phyloP scores from a whole-genome alignment of 768 basidiomycete genomes.

The Russula sp. region DNA sequence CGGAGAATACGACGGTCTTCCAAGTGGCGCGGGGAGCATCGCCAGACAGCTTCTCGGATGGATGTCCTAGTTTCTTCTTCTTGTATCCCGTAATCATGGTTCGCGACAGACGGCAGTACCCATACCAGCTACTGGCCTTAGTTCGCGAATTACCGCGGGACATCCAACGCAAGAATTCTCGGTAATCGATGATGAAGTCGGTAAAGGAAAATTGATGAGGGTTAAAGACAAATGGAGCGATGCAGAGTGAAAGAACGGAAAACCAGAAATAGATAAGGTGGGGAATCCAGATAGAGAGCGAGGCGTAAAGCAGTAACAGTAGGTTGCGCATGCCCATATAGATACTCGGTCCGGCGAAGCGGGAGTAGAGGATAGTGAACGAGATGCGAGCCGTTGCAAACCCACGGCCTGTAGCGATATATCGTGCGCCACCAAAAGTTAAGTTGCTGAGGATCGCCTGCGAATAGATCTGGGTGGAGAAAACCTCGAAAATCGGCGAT shows the following conservation, averaged over 20 bases:
- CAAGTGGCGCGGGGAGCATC: constrained; percentile 92
- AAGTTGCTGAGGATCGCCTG: constrained; percentile 96
- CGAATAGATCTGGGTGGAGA: constrained; percentile 97
- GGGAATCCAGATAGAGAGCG: constrained; percentile 89
- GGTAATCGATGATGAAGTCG: constrained; percentile 98
- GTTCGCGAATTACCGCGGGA: constrained; percentile 95
- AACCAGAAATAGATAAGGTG: constrained; percentile 99
- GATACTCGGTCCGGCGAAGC: constrained; percentile 99
- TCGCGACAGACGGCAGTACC: constrained; percentile 94
- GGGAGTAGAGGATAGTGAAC: constrained; percentile 95
- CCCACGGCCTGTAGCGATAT: constrained; percentile 98
- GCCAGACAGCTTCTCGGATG: constrained; percentile 93
- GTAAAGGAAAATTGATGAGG: constrained; percentile 98
- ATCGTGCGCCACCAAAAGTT: constrained; percentile 96
- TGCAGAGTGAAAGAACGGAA: constrained; percentile 89
- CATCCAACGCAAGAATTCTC: constrained; percentile 99
- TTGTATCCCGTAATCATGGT: constrained; percentile 99
- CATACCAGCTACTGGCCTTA: constrained; percentile 98
- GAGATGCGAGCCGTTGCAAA: constrained; percentile 96
- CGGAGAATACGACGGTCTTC: constrained; percentile 77
- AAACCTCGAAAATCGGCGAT: constrained; percentile 97
- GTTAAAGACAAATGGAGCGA: constrained; percentile 98
- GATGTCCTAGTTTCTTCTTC: constrained; percentile 97
- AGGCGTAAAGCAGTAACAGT: constrained; percentile 84
- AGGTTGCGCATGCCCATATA: constrained; percentile 98